These are phyloP conservation scores for Metschnikowia drakensbergensis DNA, from an alignment of 805 yeast genomes.

Conservation along the genomic window DNA sequence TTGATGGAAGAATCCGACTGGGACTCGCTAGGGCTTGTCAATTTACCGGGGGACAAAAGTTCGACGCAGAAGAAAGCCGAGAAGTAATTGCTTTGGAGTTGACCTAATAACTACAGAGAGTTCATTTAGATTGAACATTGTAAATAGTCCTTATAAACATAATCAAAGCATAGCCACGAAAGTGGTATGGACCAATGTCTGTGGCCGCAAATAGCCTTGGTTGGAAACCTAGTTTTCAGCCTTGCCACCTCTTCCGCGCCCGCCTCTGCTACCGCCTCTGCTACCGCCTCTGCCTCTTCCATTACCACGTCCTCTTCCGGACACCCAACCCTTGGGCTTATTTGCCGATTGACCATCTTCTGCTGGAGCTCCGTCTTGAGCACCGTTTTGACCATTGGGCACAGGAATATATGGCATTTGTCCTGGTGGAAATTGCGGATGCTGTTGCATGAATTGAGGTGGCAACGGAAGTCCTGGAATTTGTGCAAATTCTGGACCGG, in stretches of 20 bases:
- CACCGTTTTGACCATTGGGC: neutral
- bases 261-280: conserved; percentile 23
- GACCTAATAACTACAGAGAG: conserved; percentile 18
- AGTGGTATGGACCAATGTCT: neutral
- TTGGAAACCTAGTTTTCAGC: neutral
- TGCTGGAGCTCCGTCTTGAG: neutral
- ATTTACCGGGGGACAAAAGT: conserved; percentile 34
- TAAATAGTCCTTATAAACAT: conserved; percentile 14
- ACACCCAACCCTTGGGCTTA: conserved; percentile 5
- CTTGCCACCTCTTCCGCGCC: conserved; percentile 17
- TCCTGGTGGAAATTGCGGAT: conserved; percentile 12
- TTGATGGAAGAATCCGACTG: conserved; percentile 41
- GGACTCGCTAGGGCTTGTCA: conserved; percentile 42
- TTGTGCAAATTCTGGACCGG: conserved; percentile 20
- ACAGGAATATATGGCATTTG: neutral
- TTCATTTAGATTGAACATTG: conserved; percentile 7
- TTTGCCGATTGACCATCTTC: neutral
- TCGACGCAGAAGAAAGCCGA: conserved; percentile 4
- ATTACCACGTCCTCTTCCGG: conserved; percentile 11
- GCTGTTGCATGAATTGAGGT: conserved; percentile 29
- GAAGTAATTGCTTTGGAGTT: conserved; percentile 11
- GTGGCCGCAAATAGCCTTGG: no score
- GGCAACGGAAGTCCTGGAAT: conserved; percentile 39
- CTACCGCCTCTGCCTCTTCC: conserved; percentile 21
- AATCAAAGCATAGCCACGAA: neutral